Evolutionary conservation across 106 monocot genomes (phyloP), one percentile per base, ranked within the genome.

Genomic region (Dendrobium chrysotoxum): DNA sequence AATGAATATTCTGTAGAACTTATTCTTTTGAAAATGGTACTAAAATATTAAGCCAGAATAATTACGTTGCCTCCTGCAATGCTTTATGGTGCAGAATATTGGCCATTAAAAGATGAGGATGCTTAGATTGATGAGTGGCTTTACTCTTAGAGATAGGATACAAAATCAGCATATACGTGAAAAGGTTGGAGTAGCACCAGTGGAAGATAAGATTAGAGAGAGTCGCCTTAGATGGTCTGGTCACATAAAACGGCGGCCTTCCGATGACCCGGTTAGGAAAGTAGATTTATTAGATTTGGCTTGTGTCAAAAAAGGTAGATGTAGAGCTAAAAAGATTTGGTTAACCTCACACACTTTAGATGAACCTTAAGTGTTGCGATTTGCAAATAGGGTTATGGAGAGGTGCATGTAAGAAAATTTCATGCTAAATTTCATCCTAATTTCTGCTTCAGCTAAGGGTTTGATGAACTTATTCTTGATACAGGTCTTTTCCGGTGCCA

Each of bases 401-500:
- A 25, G n/a, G 23, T 26, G 64, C 8, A 65, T 25, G 9, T 35
- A 35, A 35, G 35, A 35, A 35, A 35, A 35, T 35, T 35, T 35
- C 35, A 35, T 35, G 35, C 35, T 35, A 35, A 35, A 35, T 35
- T 35, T 35, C 35, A 35, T 35, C 2, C 64, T 5, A 65, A 65
- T 65, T 26, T 65, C n/a, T 23, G 64, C 64, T 26, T 26, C 64
- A 65, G 64, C 20, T 26, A 10, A 25, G 64, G 9, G 10, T 26
- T 70, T 70, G 35, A 70, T 15, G 70, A 28, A 70, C 70, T 31
- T 10, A 15, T 70, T 70, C 20, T 53, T 78, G n/a, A 35, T 90
- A 76, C 78, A 99, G 98, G 98, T 95, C 2, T 91, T 91, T 85
- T 88, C 80, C 72, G 89, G 95, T 78, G 91, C 91, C 53, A 91